A percentile compares a stretch with the other conserved stretches of the same genome.
Evolutionary conservation across 2,329 filamentous ascomycete genomes (phyloP).

Genomic region (Macrophomina phaseolina): DNA sequence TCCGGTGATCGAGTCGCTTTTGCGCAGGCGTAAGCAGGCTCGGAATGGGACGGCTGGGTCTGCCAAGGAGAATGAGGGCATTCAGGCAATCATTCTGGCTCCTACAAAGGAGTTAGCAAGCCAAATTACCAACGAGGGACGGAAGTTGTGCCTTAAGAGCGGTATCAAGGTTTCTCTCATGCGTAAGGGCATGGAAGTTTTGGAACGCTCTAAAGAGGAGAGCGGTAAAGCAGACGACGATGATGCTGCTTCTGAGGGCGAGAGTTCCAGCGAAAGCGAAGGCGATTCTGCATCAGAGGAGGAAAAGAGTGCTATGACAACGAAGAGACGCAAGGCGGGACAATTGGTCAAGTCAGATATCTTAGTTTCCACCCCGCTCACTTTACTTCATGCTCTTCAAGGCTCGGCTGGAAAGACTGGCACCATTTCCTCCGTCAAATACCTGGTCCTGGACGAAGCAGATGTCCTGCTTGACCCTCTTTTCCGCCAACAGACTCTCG

Average conservation of each 20-base stretch:
- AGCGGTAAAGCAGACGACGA: slow-evolving; percentile 39
- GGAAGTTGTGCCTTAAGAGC: slow-evolving; percentile 78
- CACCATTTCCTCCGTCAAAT: slow-evolving; percentile 70
- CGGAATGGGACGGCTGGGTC: not conserved
- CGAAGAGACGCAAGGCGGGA: slow-evolving; percentile 41
- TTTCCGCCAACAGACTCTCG: slow-evolving; percentile 86
- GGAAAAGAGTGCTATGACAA: slow-evolving; percentile 46
- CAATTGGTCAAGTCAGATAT: slow-evolving; percentile 76
- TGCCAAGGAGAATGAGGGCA: not conserved
- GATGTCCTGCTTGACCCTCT: slow-evolving; percentile 91
- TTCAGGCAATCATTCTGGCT: slow-evolving; percentile 52
- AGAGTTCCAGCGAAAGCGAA: slow-evolving; percentile 47
- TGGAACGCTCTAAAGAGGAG: slow-evolving; percentile 41
- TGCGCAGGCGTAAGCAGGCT: slow-evolving; percentile 38
- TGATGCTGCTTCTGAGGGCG: slow-evolving; percentile 42
- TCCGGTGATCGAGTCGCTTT: slow-evolving; percentile 78
- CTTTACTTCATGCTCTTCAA: slow-evolving; percentile 75
- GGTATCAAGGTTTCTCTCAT: slow-evolving; percentile 81
- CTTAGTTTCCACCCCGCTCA: slow-evolving; percentile 78
- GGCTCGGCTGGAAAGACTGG: slow-evolving; percentile 53
- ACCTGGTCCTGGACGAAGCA: slow-evolving; percentile 87
- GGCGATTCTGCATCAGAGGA: slow-evolving; percentile 38
- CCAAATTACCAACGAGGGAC: slow-evolving; percentile 70
- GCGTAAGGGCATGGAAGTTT: slow-evolving; percentile 80
- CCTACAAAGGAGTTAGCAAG: slow-evolving; percentile 58